These are phyloP conservation scores for Fusarium cicatricum DNA, from an alignment of 2,329 filamentous ascomycete species.

Conservation along the genomic window DNA sequence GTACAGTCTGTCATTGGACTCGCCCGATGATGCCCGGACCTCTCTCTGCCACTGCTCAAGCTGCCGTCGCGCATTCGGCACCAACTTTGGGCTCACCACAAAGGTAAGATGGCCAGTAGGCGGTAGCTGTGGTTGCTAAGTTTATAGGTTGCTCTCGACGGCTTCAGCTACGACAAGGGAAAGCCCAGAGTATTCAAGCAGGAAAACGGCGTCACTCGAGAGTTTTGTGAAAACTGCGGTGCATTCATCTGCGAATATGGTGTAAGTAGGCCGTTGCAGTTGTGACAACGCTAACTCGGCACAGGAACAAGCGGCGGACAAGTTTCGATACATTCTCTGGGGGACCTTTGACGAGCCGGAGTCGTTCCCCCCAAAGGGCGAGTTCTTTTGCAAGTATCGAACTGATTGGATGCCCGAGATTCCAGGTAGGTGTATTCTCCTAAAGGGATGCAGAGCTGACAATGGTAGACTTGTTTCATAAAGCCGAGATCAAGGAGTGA, in stretches of 20 bases:
- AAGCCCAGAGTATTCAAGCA: slow-evolving; percentile 22
- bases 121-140: background rate
- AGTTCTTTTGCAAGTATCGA: slow-evolving; percentile 61
- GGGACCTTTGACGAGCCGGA: slow-evolving; percentile 60
- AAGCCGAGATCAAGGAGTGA: slow-evolving; percentile 22
- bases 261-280: background rate
- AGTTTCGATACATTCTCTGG: slow-evolving; percentile 53
- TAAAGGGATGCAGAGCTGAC: background rate
- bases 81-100: slow-evolving; percentile 24
- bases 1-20: slow-evolving; percentile 18
- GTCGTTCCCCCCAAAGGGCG: slow-evolving; percentile 59
- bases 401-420: slow-evolving; percentile 52
- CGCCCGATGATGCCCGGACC: slow-evolving; percentile 18
- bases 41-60: slow-evolving; percentile 16
- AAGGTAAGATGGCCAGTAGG: no score
- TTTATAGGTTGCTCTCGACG: slow-evolving; percentile 7
- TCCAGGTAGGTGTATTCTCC: slow-evolving; percentile 5
- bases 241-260: slow-evolving; percentile 33
- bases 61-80: slow-evolving; percentile 21
- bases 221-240: slow-evolving; percentile 28
- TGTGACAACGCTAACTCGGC: background rate
- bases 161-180: slow-evolving; percentile 15
- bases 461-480: slow-evolving; percentile 11
- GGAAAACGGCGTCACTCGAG: slow-evolving; percentile 22
- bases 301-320: slow-evolving; percentile 54